Evolutionary conservation across 495 filamentous ascomycete genomes (phyloP).

Genomic region (Annulohypoxylon stygium): DNA sequence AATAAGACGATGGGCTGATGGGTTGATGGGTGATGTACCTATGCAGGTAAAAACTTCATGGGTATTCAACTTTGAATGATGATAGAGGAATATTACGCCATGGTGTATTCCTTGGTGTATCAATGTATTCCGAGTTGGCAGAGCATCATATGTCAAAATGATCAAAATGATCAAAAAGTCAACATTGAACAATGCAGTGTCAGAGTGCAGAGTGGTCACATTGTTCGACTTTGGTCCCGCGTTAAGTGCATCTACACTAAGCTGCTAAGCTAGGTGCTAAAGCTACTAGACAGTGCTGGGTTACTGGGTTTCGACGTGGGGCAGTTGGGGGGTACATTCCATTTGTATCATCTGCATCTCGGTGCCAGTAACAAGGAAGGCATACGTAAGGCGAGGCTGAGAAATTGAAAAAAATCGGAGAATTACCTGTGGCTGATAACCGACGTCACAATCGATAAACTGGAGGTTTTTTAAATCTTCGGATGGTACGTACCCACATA

Average conservation of each 20-base stretch:
- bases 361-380: background rate
- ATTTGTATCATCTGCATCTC: conserved; percentile 4
- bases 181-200: background rate
- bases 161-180: background rate
- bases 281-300: background rate
- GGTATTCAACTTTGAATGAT: conserved; percentile 17
- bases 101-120: conserved; percentile 27
- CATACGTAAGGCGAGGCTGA: conserved; percentile 42
- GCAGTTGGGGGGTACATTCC: conserved; percentile 24
- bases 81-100: conserved; percentile 21
- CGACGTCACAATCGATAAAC: conserved; percentile 20
- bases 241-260: conserved; percentile 14
- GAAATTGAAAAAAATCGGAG: conserved; percentile 2
- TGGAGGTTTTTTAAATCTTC: background rate
- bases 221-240: conserved; percentile 28
- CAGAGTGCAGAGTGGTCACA: conserved; percentile 29
- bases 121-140: conserved; percentile 31
- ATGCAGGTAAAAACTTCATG: conserved; percentile 3
- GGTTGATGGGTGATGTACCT: background rate
- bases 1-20: background rate
- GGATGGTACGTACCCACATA: conserved; percentile 6
- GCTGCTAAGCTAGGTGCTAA: conserved; percentile 9
- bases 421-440: conserved; percentile 32
- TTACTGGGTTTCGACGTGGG: background rate
- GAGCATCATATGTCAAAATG: conserved; percentile 37